Conservation (phyloP, 306 rosid species). For the Dalbergia cochinchinensis region DNA sequence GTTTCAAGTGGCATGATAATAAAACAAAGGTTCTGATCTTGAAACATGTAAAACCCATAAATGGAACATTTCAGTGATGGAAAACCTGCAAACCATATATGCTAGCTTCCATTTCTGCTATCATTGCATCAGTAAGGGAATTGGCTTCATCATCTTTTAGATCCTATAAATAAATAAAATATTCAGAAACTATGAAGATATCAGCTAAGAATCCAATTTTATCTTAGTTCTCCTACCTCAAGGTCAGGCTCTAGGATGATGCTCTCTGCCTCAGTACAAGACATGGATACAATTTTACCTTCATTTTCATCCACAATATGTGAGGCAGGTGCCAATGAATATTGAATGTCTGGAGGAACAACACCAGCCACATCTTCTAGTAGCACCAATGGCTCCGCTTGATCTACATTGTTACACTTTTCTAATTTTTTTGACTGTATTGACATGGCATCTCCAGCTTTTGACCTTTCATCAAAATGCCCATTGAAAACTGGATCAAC, state of each 20-base stretch:
- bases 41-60: constrained; percentile 22
- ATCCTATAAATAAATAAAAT: constrained; percentile 59
- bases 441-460: constrained; percentile 40
- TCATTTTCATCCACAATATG: constrained; percentile 48
- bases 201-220: constrained; percentile 31
- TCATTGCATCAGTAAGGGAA: constrained; percentile 72
- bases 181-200: constrained; percentile 26
- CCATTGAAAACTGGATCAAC: constrained; percentile 46
- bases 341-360: constrained; percentile 40
- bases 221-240: constrained; percentile 59
- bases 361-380: constrained; percentile 40
- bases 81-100: constrained; percentile 84
- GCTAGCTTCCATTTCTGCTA: constrained; percentile 87
- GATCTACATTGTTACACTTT: constrained; percentile 40
- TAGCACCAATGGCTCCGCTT: constrained; percentile 36
- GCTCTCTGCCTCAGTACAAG: constrained; percentile 62
- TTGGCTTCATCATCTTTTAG: constrained; percentile 54
- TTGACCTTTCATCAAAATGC: constrained; percentile 43
- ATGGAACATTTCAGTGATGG: constrained; percentile 44
- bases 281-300: constrained; percentile 52
- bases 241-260: constrained; percentile 60
- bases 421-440: constrained; percentile 43
- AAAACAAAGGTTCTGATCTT: not conserved
- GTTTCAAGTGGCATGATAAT: not conserved
- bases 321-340: constrained; percentile 28